Percentiles rank a stretch among this genome's conserved stretches.
Conservation (phyloP, 768 basidiomycete genomes). For the Piloderma croceum region DNA sequence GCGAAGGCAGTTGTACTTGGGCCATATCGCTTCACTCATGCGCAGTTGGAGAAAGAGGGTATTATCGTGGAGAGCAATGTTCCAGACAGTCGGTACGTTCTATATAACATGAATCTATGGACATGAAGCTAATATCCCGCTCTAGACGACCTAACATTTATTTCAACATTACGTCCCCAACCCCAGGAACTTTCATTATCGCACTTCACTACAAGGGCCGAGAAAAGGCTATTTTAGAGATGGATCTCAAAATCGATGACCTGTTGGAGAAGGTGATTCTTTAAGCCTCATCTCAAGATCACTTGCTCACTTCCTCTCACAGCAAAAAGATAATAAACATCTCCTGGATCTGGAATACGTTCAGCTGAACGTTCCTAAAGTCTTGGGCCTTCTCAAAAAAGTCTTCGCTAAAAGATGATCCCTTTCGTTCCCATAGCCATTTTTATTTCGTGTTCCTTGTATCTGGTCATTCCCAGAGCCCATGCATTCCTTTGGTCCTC, state of each 20-base stretch:
- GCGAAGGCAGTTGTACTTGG: slow-evolving; percentile 82
- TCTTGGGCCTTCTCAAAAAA: slow-evolving; percentile 87
- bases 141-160: slow-evolving; percentile 92
- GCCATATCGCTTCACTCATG: slow-evolving; percentile 96
- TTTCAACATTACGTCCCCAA: slow-evolving; percentile 97
- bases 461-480: slow-evolving; percentile 10
- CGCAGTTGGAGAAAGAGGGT: slow-evolving; percentile 97
- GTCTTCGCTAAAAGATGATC: slow-evolving; percentile 83
- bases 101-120: slow-evolving; percentile 1
- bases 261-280: slow-evolving; percentile 83
- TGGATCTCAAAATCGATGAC: slow-evolving; percentile 99
- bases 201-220: slow-evolving; percentile 98
- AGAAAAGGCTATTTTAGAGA: slow-evolving; percentile 98
- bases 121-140: slow-evolving; percentile 8
- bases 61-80: slow-evolving; percentile 99
- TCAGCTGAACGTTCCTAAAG: slow-evolving; percentile 93
- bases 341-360: slow-evolving; percentile 96
- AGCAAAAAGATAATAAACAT: slow-evolving; percentile 99
- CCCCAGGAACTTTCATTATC: slow-evolving; percentile 97
- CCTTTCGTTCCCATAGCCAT: slow-evolving; percentile 1
- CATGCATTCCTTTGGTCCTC: slow-evolving; percentile 14
- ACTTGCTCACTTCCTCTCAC: slow-evolving; percentile 10
- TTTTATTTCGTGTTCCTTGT: background rate
- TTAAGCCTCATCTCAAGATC: background rate
- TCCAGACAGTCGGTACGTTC: slow-evolving; percentile 85